A percentile compares a stretch with the other conserved stretches of the same genome.
phyloP scores from a whole-genome alignment of 768 basidiomycete genomes.

The Mycena metata region DNA sequence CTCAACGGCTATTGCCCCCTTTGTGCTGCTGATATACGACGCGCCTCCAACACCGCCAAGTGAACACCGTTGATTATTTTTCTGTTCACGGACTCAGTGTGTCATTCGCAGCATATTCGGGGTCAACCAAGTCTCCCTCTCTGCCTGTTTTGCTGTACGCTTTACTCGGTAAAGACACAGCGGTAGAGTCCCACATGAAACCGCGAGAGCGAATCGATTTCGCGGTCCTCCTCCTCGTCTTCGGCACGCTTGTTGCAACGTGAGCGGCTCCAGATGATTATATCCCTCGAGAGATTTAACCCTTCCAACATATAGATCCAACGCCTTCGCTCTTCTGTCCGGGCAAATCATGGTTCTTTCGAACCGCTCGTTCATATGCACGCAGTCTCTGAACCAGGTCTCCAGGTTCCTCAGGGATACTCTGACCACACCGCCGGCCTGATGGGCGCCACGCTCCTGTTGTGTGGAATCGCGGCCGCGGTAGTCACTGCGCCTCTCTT shows the following conservation, averaged over 20 bases:
- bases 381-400: not conserved
- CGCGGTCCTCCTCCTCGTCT: conserved; percentile 65
- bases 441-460: conserved; percentile 73
- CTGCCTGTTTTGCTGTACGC: conserved; percentile 65
- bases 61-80: conserved; percentile 47
- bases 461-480: conserved; percentile 79
- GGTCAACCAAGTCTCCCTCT: conserved; percentile 65
- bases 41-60: conserved; percentile 85
- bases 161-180: conserved; percentile 58
- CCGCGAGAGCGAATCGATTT: conserved; percentile 79
- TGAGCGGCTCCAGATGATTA: conserved; percentile 48
- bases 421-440: conserved; percentile 71
- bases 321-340: conserved; percentile 74
- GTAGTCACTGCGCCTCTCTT: conserved; percentile 79
- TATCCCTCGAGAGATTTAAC: not conserved
- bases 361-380: no score
- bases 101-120: conserved; percentile 67
- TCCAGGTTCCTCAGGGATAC: conserved; percentile 63
- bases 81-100: conserved; percentile 9
- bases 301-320: conserved; percentile 57
- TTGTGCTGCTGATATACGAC: conserved; percentile 67
- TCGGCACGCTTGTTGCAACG: conserved; percentile 77
- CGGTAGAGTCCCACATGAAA: conserved; percentile 70
- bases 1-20: conserved; percentile 70
- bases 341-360: conserved; percentile 71